Evolutionary conservation across 2,329 filamentous ascomycete species (phyloP).

Genomic region (Pseudogymnoascus sp.): DNA sequence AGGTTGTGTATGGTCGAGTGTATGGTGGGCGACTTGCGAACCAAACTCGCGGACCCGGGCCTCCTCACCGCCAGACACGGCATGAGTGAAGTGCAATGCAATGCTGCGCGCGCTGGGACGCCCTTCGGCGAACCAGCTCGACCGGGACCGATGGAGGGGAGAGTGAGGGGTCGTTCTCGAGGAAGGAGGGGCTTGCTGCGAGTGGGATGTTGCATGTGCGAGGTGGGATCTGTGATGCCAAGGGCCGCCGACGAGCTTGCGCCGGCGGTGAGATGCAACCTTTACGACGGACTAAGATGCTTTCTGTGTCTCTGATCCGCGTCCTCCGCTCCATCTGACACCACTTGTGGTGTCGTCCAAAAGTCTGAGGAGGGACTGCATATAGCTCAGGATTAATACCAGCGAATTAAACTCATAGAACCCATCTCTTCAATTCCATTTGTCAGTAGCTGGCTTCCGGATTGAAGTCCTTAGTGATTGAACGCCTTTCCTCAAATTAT

Average conservation of each 20-base stretch:
- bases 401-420: not conserved
- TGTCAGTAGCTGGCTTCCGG: not conserved
- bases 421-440: not conserved
- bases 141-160: not conserved
- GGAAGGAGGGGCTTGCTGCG: not conserved
- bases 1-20: not conserved
- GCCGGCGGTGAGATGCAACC: constrained; percentile 1
- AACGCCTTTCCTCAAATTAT: not conserved
- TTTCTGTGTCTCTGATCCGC: not conserved
- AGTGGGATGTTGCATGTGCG: not conserved
- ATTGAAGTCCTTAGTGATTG: not conserved
- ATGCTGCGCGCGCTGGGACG: not conserved
- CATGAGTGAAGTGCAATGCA: not conserved
- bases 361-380: not conserved
- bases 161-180: not conserved
- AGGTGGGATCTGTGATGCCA: constrained; percentile 1
- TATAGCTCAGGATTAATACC: not conserved
- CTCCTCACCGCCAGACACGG: not conserved
- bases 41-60: not conserved
- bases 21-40: not conserved
- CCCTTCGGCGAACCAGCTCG: not conserved
- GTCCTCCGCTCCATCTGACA: not conserved
- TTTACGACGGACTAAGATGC: not conserved
- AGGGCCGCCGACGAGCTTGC: not conserved
- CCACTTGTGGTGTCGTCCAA: not conserved